Base-by-base conservation (phyloP, 2,329 filamentous ascomycete genomes). In the Colletotrichum incanum region DNA sequence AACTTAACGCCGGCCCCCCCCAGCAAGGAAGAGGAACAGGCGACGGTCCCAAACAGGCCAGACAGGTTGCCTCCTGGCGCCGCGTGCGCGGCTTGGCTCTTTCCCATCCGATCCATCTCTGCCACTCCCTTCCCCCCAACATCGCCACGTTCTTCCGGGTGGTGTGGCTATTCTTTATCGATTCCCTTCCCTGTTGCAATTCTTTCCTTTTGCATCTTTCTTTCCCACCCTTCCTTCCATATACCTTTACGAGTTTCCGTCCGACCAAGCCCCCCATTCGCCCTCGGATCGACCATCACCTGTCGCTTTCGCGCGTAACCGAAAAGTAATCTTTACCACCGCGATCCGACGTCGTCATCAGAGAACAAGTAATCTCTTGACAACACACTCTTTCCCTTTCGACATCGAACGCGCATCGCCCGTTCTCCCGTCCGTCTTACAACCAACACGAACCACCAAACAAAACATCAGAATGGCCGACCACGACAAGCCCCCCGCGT, bases 401-500 rank as follows among this genome's bases (percentile, higher is more conserved):
- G 37, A 59, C 37, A 20, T 26, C 26, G 41, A 49, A 64, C 31
- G 41, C 23, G 23, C 18, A 43, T 31, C 16, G 8, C 8, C 37
- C 45, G 8, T 52, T 31, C 59, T 41, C 58, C 34, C 11, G 18
- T 16, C 28, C 28, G 4, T 5, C 18, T 8, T 50, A 16, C 12
- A 58, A 56, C 49, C 43, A 11, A 11, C 26, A 34, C 16, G 37
- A 59, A 63, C 34, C 61, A 64, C 20, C 47, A 23, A 61, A 49
- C 60, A 65, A 26, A 50, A 43, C 37, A 18, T 9, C 45, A 45
- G 39, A 47, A 87, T 87, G 85, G 81, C 84, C 66, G 78, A 88
- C 78, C 76, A 82, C 79, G 85, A 88, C 65, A 80, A 85, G 43
- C 88, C 88, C 65, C 87, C 87, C 34, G 84, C 86, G 54, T 88